phyloP scores from a whole-genome alignment of 1,139 yeast genomes.

The Saccharomyces pastorianus region DNA sequence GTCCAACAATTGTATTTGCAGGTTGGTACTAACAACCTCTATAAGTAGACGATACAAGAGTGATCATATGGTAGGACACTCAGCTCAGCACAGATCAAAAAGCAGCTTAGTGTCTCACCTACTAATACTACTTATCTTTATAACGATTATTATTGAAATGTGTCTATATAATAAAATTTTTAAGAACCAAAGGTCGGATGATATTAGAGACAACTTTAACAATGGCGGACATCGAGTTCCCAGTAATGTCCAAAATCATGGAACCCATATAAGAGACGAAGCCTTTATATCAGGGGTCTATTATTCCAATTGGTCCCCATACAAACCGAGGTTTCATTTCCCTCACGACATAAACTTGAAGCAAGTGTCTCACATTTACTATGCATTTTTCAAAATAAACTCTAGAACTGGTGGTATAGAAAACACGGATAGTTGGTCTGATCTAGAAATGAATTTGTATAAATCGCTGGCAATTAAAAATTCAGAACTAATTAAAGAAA shows the following conservation, averaged over 20 bases:
- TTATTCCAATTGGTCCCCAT: slow-evolving; percentile 67
- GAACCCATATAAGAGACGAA: neutral
- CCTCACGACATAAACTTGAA: slow-evolving; percentile 60
- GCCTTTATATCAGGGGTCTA: slow-evolving; percentile 33
- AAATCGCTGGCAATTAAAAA: slow-evolving; percentile 13
- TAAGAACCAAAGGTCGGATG: slow-evolving; percentile 5
- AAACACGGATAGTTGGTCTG: slow-evolving; percentile 64
- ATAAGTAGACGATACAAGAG: neutral
- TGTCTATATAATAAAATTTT: slow-evolving; percentile 12
- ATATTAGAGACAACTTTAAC: slow-evolving; percentile 5
- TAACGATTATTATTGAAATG: slow-evolving; percentile 9
- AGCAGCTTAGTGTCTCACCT: neutral
- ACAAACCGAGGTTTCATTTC: slow-evolving; percentile 46
- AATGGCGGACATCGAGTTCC: neutral
- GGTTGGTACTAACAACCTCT: neutral
- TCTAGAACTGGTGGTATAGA: slow-evolving; percentile 44
- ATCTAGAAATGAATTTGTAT: slow-evolving; percentile 40
- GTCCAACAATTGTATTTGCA: neutral
- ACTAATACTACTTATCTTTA: neutral
- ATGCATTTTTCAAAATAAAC: slow-evolving; percentile 65
- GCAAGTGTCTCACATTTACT: slow-evolving; percentile 58
- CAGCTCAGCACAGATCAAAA: neutral
- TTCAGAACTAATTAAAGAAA: neutral
- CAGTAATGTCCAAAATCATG: neutral
- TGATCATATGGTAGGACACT: neutral